phyloP scores from a whole-genome alignment of 2,329 filamentous ascomycete genomes.

The Clathrospora elynae region DNA sequence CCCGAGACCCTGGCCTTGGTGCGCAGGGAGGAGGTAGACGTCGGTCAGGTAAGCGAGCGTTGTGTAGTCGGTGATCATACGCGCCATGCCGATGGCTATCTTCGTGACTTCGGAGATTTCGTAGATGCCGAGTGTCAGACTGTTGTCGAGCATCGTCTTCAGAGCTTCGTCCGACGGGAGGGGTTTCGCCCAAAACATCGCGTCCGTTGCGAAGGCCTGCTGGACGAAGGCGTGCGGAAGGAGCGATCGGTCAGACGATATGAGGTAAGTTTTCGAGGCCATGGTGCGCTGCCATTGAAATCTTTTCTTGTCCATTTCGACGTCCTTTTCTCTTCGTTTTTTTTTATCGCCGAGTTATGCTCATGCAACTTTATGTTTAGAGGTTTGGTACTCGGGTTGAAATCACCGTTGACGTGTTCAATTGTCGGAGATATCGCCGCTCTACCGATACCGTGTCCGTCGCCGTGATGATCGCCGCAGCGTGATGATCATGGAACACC shows the following conservation, averaged over 20 bases:
- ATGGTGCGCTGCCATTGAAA: slow-evolving; percentile 34
- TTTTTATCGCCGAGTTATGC: no score
- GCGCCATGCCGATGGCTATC: slow-evolving; percentile 62
- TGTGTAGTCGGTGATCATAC: slow-evolving; percentile 71
- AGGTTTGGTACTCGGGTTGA: no score
- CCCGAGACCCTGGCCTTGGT: slow-evolving; percentile 67
- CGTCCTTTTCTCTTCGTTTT: no score
- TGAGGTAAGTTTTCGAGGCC: slow-evolving; percentile 28
- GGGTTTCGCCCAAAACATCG: slow-evolving; percentile 42
- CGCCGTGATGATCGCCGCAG: no score
- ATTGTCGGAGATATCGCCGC: no score
- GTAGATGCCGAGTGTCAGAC: slow-evolving; percentile 42
- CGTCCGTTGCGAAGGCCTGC: slow-evolving; percentile 32
- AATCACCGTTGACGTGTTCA: no score
- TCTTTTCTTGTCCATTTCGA: slow-evolving; percentile 26
- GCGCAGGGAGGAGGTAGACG: slow-evolving; percentile 66
- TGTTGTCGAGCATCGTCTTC: slow-evolving; percentile 39
- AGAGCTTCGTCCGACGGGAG: slow-evolving; percentile 24
- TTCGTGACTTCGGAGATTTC: slow-evolving; percentile 14
- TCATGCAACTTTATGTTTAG: no score
- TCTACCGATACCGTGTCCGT: no score
- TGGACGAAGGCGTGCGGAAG: slow-evolving; percentile 40
- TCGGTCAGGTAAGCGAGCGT: slow-evolving; percentile 73
- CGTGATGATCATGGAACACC: no score
- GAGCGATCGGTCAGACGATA: slow-evolving; percentile 36